Evolutionary conservation across 768 basidiomycete species (phyloP).

Genomic region (Lactarius trivialis): DNA sequence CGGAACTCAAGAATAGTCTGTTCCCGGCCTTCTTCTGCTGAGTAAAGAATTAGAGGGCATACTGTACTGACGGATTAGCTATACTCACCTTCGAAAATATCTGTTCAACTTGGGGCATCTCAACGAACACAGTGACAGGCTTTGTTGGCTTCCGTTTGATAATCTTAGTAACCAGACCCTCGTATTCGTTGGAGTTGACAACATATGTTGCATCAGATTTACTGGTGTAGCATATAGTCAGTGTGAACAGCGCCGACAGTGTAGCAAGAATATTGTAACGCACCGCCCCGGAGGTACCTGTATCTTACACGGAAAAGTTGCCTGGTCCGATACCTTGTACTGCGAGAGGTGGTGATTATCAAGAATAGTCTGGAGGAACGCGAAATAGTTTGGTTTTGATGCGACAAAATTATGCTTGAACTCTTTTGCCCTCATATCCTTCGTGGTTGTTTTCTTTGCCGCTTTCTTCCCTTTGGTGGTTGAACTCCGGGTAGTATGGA

Average conservation of each 20-base stretch:
- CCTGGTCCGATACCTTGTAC: background rate
- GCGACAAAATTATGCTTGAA: fast-evolving
- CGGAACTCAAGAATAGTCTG: background rate
- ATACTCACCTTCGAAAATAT: background rate
- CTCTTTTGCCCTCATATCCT: background rate
- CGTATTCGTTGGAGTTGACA: background rate
- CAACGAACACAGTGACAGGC: background rate
- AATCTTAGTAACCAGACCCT: background rate
- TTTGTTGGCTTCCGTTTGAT: background rate
- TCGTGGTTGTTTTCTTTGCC: background rate
- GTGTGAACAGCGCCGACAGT: too few species aligned
- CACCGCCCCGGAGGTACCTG: background rate
- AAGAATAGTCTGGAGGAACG: background rate
- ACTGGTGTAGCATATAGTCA: background rate
- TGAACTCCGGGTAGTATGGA: too few species aligned
- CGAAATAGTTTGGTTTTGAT: background rate
- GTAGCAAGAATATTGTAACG: background rate
- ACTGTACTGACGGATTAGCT: background rate
- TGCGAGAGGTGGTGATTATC: background rate
- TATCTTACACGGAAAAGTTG: background rate
- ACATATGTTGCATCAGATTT: background rate
- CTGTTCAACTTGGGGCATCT: background rate
- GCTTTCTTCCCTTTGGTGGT: background rate
- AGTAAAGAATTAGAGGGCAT: background rate
- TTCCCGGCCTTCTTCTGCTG: background rate